These are phyloP conservation scores for Albugo candida DNA, from an alignment of 352 stramenopile genomes.

Conservation along the genomic window DNA sequence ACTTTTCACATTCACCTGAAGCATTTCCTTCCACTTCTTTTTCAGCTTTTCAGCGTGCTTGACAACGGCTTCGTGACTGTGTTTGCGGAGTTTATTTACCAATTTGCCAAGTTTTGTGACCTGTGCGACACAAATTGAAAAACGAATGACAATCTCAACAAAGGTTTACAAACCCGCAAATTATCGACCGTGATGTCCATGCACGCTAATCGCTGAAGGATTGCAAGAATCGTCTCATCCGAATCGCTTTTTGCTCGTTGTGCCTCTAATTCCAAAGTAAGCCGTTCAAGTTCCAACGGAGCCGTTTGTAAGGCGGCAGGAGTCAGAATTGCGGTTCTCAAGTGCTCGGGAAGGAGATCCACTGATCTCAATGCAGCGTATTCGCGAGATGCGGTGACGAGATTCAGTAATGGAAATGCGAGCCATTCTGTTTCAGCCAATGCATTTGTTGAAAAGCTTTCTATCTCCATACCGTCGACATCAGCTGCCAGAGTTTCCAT, in stretches of 20 bases:
- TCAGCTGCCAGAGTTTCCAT: conserved; percentile 43
- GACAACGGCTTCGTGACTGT: conserved; percentile 34
- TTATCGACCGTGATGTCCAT: conserved; percentile 65
- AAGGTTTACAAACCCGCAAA: conserved; percentile 25
- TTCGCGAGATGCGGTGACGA: conserved; percentile 60
- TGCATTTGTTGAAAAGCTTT: conserved; percentile 35
- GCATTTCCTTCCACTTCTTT: conserved; percentile 61
- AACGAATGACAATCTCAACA: too few relatives aligned
- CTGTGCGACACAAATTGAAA: conserved; percentile 10
- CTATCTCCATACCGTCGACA: conserved; percentile 35
- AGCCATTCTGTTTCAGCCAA: conserved; percentile 63
- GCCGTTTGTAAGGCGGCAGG: conserved; percentile 45
- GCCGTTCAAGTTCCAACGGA: conserved; percentile 36
- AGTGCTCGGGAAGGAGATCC: conserved; percentile 62
- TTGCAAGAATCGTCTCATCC: conserved; percentile 18
- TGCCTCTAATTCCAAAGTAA: conserved; percentile 6
- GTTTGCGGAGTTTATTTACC: conserved; percentile 71
- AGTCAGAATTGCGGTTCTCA: conserved; percentile 58
- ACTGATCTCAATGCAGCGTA: conserved; percentile 70
- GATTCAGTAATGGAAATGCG: conserved; percentile 47
- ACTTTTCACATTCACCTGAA: conserved; percentile 20
- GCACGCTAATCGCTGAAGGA: conserved; percentile 40
- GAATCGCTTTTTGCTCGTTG: conserved; percentile 1
- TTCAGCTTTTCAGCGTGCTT: conserved; percentile 27
- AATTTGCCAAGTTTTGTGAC: conserved; percentile 71